Base-by-base conservation (phyloP, 148 eudicot genomes). In the Silene uniflora region DNA sequence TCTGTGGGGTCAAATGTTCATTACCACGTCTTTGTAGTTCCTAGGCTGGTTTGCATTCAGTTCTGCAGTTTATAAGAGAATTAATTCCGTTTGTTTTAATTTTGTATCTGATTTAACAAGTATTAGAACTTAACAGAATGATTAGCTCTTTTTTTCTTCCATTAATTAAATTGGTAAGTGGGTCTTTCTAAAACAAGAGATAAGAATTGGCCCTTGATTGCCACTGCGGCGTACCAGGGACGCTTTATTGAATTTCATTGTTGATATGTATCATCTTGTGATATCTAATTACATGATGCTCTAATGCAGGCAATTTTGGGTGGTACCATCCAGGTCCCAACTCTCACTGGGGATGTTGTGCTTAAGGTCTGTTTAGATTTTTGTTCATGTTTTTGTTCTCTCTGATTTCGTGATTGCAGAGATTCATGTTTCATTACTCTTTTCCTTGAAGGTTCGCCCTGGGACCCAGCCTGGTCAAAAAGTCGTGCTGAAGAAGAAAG, bases 401-500 rank as follows among this genome's bases (percentile, higher is more conserved):
- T 6, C 25, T 9, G 21, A 10, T 54, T 78, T 72, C 5, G 3
- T n/a, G 59, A 22, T 39, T 6, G 19, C 44, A 39, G 44, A 42
- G 23, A 17, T 68, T 70, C 60, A 74, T 63, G n/a, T 60, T 47
- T 21, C 8, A 3, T 10, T 64, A 70, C 44, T 22, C 56, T 39
- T 46, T 29, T 68, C 18, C 68, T 76, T 75, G 75, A 81, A 93
- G 98, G 96, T 94, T 66, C 96, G 96, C 65, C 89, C 98, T 23
- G 98, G 98, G 56, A 90, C 98, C 62, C 98, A 94, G 85, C 97
- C 98, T 77, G 97, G 96, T 52, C 98, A 94, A 81, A 94, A 94
- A 82, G 98, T 94, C 78, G 92, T 92, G 52, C 82, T 94, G 82
- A 94, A 84, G 89, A 89, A 81, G 80, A 94, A 94, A 89, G 98